phyloP scores from a whole-genome alignment of 1,139 yeast species.

The Pichia inconspicua region DNA sequence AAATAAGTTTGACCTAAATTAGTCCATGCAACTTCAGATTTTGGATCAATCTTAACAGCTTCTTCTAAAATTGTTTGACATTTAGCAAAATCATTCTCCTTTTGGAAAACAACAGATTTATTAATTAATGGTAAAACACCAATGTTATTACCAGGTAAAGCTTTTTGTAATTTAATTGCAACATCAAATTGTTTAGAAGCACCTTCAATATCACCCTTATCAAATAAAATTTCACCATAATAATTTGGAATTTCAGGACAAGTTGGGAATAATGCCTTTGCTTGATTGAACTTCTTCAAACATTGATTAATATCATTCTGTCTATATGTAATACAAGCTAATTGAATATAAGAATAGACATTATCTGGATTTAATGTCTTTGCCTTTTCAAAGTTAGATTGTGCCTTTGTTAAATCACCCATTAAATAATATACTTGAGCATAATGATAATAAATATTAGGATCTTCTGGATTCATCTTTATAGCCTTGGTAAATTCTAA shows the following conservation, averaged over 20 bases:
- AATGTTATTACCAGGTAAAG: constrained; percentile 51
- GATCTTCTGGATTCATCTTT: constrained; percentile 57
- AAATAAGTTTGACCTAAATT: constrained; percentile 86
- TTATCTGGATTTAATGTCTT: constrained; percentile 67
- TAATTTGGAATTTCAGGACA: constrained; percentile 91
- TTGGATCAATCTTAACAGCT: constrained; percentile 81
- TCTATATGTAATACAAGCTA: constrained; percentile 88
- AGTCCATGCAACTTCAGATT: constrained; percentile 80
- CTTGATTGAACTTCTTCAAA: constrained; percentile 54
- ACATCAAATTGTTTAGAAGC: constrained; percentile 83
- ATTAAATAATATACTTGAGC: constrained; percentile 87
- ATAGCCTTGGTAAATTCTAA: constrained; percentile 70
- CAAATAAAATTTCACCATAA: constrained; percentile 89
- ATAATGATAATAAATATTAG: constrained; percentile 87
- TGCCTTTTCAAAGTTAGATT: constrained; percentile 68
- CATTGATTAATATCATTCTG: constrained; percentile 46
- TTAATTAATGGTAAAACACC: constrained; percentile 89
- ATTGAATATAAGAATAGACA: constrained; percentile 81
- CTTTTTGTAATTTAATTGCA: constrained; percentile 76
- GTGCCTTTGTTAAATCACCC: constrained; percentile 68
- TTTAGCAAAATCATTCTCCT: constrained; percentile 48
- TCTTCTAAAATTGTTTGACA: constrained; percentile 63
- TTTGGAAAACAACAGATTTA: constrained; percentile 72
- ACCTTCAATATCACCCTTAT: constrained; percentile 60
- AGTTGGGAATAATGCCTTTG: constrained; percentile 73